Evolutionary conservation across 108 stramenopile genomes (phyloP), one percentile per base, ranked within the genome.

Genomic region (Nannochloropsis salina): DNA sequence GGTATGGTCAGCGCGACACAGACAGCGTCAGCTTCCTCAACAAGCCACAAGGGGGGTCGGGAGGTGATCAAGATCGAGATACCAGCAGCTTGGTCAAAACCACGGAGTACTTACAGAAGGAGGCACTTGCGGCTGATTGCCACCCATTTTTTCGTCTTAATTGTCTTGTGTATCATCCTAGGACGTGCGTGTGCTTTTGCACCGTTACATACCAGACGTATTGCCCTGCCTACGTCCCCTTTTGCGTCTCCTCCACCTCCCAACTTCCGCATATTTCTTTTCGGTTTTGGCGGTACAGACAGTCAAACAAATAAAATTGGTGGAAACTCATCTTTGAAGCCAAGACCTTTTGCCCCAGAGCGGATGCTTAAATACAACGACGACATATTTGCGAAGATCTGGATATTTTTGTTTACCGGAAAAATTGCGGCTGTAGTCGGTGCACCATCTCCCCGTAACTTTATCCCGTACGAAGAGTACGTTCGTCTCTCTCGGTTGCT

Each of bases 401-500:
- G 61, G 61, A 74, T 74, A n/a, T 74, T 74, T n/a, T n/a, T 74
- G 20, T 74, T 74, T 2, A 74, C 20, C n/a, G 61, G 61, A 15
- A 74, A 74, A 74, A 74, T 74, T 6, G 61, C 61, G 15, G 61
- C 61, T n/a, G 61, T 74, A n/a, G 61, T 74, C 61, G 61, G 61
- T n/a, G 61, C 8, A 15, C 61, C 61, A 0, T 74, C 61, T 8
- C 61, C 61, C 61, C 61, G 61, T n/a, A 15, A n/a, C 61, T 74
- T 74, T n/a, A 74, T 74, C 61, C 6, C 15, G n/a, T 74, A 74
- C 61, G 61, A 74, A 2, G 61, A 74, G 3, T 74, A 74, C 61
- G 61, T 74, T n/a, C 61, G 61, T 74, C 61, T 74, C 61, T 74
- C 61, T 74, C 61, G n/a, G 61, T n/a, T 74, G 0, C 6, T 74